Conservation (phyloP, 1,284 basidiomycete genomes). For the Tylopilus orsonianus region DNA sequence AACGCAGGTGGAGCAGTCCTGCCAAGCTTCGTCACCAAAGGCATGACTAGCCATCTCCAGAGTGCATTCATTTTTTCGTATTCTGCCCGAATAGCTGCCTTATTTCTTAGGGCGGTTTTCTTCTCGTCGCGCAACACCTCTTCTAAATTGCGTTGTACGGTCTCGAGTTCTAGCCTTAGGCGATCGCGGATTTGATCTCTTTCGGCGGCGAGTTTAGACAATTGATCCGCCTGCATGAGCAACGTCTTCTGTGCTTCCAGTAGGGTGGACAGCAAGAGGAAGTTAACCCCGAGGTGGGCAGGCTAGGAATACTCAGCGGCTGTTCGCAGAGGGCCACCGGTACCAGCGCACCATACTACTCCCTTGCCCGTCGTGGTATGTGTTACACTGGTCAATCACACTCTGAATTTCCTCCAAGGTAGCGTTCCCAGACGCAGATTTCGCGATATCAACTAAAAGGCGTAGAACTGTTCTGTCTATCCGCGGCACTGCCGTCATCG, state of each 20-base stretch:
- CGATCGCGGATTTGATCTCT: background rate
- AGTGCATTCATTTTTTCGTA: background rate
- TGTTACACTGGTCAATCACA: slow-evolving; percentile 3
- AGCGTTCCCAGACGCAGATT: background rate
- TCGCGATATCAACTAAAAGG: slow-evolving; percentile 4
- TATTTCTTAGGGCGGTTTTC: background rate
- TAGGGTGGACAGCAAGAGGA: slow-evolving; percentile 2
- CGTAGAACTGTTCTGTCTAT: background rate
- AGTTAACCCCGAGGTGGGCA: background rate
- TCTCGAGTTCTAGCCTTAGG: background rate
- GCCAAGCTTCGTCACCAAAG: background rate
- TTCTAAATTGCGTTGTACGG: background rate
- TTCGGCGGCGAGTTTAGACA: background rate
- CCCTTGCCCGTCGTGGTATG: background rate
- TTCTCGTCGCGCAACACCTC: background rate
- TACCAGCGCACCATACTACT: background rate
- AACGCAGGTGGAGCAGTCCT: too few relatives aligned
- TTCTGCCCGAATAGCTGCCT: background rate
- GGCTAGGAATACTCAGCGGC: background rate
- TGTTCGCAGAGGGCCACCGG: background rate
- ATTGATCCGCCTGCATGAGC: background rate
- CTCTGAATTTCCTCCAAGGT: slow-evolving; percentile 12
- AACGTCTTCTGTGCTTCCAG: background rate
- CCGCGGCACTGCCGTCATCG: background rate
- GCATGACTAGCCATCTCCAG: slow-evolving; percentile 10